Evolutionary conservation across 371 early-diverging fungal genomes (phyloP), one percentile per base, ranked within the genome.

Genomic region (Lichtheimia ramosa): DNA sequence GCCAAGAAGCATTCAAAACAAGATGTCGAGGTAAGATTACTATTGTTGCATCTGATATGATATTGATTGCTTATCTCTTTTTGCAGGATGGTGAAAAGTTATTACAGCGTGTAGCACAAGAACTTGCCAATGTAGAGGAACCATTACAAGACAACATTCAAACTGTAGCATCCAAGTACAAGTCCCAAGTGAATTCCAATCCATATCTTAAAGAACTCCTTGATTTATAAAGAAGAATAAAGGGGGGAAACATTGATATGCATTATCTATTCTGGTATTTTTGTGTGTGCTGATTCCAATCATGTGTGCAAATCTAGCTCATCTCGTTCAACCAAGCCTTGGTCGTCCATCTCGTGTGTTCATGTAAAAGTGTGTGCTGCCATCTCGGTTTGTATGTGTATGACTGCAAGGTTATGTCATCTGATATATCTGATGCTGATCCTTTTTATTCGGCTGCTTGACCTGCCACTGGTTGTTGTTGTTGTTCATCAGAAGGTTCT

Each of bases 151-250:
- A 67, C 24, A 28, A 63, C 8, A 63, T 83, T 41, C 55, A 65
- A 10, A 64, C 46, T 16, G 65, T 89, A 13, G 62, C 59, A 21
- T 64, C 54, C 1, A 75, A 84, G 58, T 81, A 85, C 54, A 53
- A 66, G 10, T 12, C 40, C 2, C 67, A 70, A 41, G 74, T 87
- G 14, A 54, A 81, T 20, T 51, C 58, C 14, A 86, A 87, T 54
- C 51, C 77, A 21, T 86, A 85, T 66, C 71, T 84, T 41, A 21
- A 41, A 28, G 54, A 61, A 34, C 40, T 56, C 42, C 51, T 51
- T 20, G 24, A 25, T 51, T 46, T 18, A 18, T 21, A 46, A 21
- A n/a, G 5, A 46, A 5, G 5, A 18, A 21, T 46, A 46, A n/a
- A 6, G 16, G 21, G 46, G 8, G 18, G 4, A 43, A 43, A 43